Conservation (phyloP, 768 basidiomycete species). For the Tephrocybe rancida region DNA sequence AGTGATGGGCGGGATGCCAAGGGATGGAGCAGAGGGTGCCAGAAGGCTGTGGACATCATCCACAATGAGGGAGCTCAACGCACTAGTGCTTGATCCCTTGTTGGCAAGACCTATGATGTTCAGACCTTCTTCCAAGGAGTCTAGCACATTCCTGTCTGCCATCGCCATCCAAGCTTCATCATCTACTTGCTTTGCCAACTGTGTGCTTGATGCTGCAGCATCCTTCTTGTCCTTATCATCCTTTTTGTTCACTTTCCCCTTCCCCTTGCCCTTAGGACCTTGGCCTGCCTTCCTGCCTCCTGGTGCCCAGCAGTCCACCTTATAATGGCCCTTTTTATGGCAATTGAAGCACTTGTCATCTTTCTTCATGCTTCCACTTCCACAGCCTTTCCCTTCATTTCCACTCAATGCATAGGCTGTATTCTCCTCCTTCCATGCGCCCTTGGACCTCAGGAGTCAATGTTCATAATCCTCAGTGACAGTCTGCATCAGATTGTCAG, state of each 20-base stretch:
- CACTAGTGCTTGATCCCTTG: neutral
- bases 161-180: conserved; percentile 4
- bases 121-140: neutral
- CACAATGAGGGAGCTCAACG: neutral
- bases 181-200: conserved; percentile 16
- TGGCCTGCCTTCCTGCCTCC: conserved; percentile 21
- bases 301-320: conserved; percentile 19
- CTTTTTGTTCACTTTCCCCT: conserved; percentile 4
- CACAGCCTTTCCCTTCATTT: conserved; percentile 7
- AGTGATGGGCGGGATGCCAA: too few species aligned
- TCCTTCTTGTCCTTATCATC: conserved; percentile 5
- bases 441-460: conserved; percentile 16
- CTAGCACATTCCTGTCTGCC: neutral
- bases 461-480: conserved; percentile 29
- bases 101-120: neutral
- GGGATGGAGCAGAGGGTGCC: too few species aligned
- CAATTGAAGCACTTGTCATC: conserved; percentile 29
- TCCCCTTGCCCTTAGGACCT: conserved; percentile 15
- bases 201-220: conserved; percentile 6
- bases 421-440: conserved; percentile 24
- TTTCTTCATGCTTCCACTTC: conserved; percentile 13
- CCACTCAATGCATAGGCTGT: conserved; percentile 19
- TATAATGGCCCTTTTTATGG: conserved; percentile 18
- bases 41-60: too few species aligned
- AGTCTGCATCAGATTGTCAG: conserved; percentile 23